Evolutionary conservation across 768 basidiomycete species (phyloP), one percentile per base, ranked within the genome.

Genomic region (Asterophora lycoperdoides): DNA sequence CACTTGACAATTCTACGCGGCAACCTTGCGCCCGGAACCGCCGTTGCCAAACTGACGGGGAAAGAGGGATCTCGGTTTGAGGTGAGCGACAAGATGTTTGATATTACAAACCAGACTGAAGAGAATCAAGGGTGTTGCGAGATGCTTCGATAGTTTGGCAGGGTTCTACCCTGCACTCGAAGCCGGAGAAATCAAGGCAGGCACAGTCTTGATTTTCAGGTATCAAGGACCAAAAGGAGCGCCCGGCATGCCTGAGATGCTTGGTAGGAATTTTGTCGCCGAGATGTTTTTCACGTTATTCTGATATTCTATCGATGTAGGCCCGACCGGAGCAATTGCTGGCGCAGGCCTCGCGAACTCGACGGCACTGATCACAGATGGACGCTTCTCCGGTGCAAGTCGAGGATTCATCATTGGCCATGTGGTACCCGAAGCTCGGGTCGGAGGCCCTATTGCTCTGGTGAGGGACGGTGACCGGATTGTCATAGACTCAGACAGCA

Each of bases 21-120:
- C n/a, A 93, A 89, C 66, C 72, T 97, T 36, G 84, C 89, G 3
- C 93, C 93, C 0, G 88, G 78, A 41, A 84, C 84, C 1, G 86
- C 91, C 23, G 93, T 97, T 15, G 90, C 92, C 13, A 97, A 97
- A 68, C 72, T 96, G 53, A 95, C 93, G 5, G 93, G 93, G 11
- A 93, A 94, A 67, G 93, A 96, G 68, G 93, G 93, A 4, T 65
- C 81, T 44, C 75, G 69, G 17, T 96, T 96, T 56, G 86, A 90
- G 74, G 88, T 86, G 69, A 50, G 42, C 35, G 36, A 46, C 9
- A 41, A 18, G 5, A 9, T 4, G n/a, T 32, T 13, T 29, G 17
- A 10, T 28, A 36, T 39, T 23, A 28, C 45, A 35, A 38, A 46
- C 23, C 11, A 36, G 19, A 41, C 55, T 39, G 50, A 8, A 35